Base-by-base conservation (phyloP, 495 filamentous ascomycete species). In the Penicillium psychrofluorescens region DNA sequence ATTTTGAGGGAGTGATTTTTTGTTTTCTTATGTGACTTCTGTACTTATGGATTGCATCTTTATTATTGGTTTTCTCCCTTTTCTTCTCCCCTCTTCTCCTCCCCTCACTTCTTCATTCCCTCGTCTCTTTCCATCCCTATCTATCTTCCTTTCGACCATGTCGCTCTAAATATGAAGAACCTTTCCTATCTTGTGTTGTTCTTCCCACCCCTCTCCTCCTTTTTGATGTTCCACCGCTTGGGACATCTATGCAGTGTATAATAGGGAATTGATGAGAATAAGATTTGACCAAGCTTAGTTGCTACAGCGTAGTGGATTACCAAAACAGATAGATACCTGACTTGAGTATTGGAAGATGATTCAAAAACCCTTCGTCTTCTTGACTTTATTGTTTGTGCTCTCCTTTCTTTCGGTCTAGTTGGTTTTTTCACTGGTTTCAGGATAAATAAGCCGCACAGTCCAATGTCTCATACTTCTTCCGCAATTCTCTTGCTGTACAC, bases 11-110 rank as follows among this genome's bases (percentile, higher is more conserved):
- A 6, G n/a, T 39, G 15, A 41, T 51, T 53, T 46, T 53, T 51
- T 48, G 33, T 35, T 41, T 51, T 49, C 57, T 37, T 38, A 47
- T 57, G 49, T 48, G 43, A 53, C 55, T 59, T 58, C 61, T 72
- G 64, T 70, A 65, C 57, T 57, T 66, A 66, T 64, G 53, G 44
- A 59, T 60, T 59, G 50, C 52, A 50, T 55, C 36, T 51, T 45
- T 54, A 43, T 51, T 46, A 49, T 52, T 49, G 49, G 56, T 37
- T 40, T 34, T 41, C 28, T 47, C 47, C 36, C 50, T 35, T 46
- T 46, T 49, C 51, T 51, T 45, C 54, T 52, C 54, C 50, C 50
- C 50, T 40, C 41, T 49, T 45, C 35, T 51, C 48, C 40, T 48
- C 37, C 46, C 35, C 38, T 35, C 39, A 8, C 13, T 29, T 49